Percentiles rank a stretch among this genome's conserved stretches.
These are phyloP conservation scores for Cucurbita maxima DNA, from an alignment of 306 rosid genomes.

Conservation along the genomic window DNA sequence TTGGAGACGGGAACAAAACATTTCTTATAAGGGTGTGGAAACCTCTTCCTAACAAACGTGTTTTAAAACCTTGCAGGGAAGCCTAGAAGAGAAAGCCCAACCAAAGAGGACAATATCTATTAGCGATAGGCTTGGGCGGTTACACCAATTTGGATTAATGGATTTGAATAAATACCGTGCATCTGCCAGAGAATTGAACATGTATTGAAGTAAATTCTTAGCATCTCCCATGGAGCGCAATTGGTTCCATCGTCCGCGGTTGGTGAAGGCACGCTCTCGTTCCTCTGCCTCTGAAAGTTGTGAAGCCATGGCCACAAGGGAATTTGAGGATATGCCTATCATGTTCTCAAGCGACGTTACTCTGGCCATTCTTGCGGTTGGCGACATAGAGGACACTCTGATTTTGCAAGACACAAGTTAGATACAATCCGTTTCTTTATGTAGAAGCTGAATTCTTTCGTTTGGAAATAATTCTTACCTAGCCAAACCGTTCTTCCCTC, in stretches of 20 bases:
- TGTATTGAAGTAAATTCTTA: slow-evolving; percentile 84
- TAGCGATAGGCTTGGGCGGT: too few species aligned
- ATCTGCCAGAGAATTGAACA: slow-evolving; percentile 87
- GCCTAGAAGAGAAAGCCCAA: too few species aligned
- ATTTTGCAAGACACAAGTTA: slow-evolving; percentile 15
- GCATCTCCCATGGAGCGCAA: slow-evolving; percentile 99
- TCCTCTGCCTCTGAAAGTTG: slow-evolving; percentile 99
- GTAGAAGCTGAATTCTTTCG: slow-evolving; percentile 8
- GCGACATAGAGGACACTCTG: slow-evolving; percentile 93
- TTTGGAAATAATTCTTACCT: slow-evolving; percentile 29
- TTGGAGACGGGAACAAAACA: too few species aligned
- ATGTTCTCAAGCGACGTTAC: slow-evolving; percentile 87
- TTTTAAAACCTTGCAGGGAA: too few species aligned
- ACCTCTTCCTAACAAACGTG: too few species aligned
- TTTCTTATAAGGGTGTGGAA: too few species aligned
- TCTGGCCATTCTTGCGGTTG: slow-evolving; percentile 91
- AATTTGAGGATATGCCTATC: slow-evolving; percentile 87
- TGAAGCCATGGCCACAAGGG: slow-evolving; percentile 98
- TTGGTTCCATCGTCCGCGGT: slow-evolving; percentile 97
- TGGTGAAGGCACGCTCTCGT: slow-evolving; percentile 85
- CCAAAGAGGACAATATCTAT: too few species aligned
- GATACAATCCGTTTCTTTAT: slow-evolving; percentile 6
- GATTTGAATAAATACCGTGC: slow-evolving; percentile 39
- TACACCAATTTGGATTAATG: background rate
- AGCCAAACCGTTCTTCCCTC: slow-evolving; percentile 81